These are phyloP conservation scores for Pelargonium cotyledonis DNA, from an alignment of 441 rosid species.

Conservation along the genomic window DNA sequence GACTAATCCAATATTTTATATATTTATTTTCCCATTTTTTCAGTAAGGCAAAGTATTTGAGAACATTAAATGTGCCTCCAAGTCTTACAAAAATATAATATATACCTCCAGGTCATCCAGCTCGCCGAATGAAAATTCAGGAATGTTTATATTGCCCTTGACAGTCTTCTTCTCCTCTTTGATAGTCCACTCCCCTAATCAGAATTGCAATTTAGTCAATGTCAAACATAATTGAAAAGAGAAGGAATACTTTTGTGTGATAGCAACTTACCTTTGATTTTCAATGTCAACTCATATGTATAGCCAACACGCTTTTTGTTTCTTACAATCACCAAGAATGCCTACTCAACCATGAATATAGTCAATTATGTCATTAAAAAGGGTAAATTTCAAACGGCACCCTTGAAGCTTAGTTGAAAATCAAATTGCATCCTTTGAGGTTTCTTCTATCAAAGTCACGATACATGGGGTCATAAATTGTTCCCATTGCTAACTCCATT, in stretches of 20 bases:
- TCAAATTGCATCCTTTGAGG: too few species aligned
- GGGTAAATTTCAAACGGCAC: too few species aligned
- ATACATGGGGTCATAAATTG: too few species aligned
- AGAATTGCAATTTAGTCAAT: conserved; percentile 12
- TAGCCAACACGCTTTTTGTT: conserved; percentile 88
- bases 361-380: not conserved
- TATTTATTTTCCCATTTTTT: not conserved
- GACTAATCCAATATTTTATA: not conserved
- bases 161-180: conserved; percentile 51
- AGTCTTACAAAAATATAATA: conserved; percentile 27
- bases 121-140: conserved; percentile 87
- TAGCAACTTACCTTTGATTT: conserved; percentile 47
- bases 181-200: conserved; percentile 70
- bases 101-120: conserved; percentile 85
- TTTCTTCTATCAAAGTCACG: too few species aligned
- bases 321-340: conserved; percentile 80
- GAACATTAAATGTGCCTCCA: conserved; percentile 48
- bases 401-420: too few species aligned
- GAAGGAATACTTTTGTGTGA: not conserved
- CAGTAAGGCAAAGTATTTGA: conserved; percentile 5
- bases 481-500: too few species aligned
- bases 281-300: conserved; percentile 68
- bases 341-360: conserved; percentile 37
- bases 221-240: conserved; percentile 3
- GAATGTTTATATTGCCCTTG: conserved; percentile 61